Percentiles rank a stretch among this genome's conserved stretches.
These are phyloP conservation scores for Drechslera avenae DNA, from an alignment of 2,329 filamentous ascomycete species.

Conservation along the genomic window DNA sequence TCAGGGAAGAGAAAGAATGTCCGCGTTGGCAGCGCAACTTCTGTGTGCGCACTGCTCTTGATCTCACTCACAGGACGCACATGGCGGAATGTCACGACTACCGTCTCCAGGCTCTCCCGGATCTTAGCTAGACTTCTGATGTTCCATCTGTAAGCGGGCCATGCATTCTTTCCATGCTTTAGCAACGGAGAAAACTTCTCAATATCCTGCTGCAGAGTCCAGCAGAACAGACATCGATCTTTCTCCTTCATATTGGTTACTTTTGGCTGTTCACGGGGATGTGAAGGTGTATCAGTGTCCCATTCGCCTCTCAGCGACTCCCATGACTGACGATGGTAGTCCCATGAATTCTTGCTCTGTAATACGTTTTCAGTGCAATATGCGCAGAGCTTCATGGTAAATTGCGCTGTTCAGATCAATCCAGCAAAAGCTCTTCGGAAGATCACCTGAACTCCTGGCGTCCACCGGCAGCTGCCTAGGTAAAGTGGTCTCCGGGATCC, in stretches of 20 bases:
- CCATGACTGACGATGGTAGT: constrained; percentile 6
- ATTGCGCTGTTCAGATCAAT: not conserved
- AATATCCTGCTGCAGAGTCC: constrained; percentile 16
- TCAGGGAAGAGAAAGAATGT: constrained; percentile 29
- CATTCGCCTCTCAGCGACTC: not conserved
- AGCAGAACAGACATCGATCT: constrained; percentile 23
- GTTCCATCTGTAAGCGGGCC: constrained; percentile 28
- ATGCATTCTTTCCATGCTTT: constrained; percentile 5
- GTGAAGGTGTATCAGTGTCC: not conserved
- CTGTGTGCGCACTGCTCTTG: no score
- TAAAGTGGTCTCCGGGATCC: no score
- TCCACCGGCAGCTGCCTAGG: no score
- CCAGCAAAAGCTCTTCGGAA: not conserved
- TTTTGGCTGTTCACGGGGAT: not conserved
- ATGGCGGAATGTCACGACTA: not conserved
- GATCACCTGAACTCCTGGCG: no score
- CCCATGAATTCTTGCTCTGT: not conserved
- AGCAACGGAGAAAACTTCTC: constrained; percentile 13
- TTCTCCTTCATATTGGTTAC: not conserved
- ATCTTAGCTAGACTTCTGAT: constrained; percentile 21
- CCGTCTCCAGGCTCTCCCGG: constrained; percentile 16
- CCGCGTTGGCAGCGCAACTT: constrained; percentile 11
- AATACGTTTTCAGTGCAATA: constrained; percentile 8
- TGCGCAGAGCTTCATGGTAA: constrained; percentile 6
- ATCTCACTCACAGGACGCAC: not conserved